phyloP scores from a whole-genome alignment of 331 rosid species.

The Ulmus americana region DNA sequence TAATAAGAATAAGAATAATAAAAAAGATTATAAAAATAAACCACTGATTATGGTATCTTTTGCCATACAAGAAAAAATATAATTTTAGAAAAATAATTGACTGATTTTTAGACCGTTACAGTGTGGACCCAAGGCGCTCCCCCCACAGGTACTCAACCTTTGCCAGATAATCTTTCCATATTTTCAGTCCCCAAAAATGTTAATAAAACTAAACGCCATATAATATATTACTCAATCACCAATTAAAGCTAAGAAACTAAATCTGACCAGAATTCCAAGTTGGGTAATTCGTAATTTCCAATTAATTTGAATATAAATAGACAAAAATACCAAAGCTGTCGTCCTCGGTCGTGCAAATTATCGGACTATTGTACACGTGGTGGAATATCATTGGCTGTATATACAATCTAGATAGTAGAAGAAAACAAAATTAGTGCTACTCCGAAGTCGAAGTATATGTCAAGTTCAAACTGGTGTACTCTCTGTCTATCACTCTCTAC shows the following conservation, averaged over 20 bases:
- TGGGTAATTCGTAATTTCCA: background rate
- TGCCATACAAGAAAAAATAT: background rate
- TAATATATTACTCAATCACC: background rate
- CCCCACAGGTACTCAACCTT: background rate
- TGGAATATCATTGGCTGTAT: background rate
- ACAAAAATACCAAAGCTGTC: background rate
- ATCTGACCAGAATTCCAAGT: background rate
- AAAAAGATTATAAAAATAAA: background rate
- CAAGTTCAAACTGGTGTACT: background rate
- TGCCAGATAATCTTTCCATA: background rate
- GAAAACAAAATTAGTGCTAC: background rate
- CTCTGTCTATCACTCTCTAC: background rate
- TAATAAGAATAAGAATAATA: background rate
- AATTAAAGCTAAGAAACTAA: background rate
- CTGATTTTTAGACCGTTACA: conserved; percentile 14
- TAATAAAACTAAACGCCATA: background rate
- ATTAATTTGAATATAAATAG: background rate
- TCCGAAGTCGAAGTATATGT: background rate
- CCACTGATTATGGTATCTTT: background rate
- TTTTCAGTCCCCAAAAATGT: background rate
- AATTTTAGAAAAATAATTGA: background rate
- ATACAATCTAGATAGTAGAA: background rate
- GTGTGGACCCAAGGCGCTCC: conserved; percentile 20
- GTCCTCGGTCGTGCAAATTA: background rate
- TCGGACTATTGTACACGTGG: conserved; percentile 12